Conservation (phyloP, 2,329 filamentous ascomycete species). For the Zelopaecilomyces penicillatus region DNA sequence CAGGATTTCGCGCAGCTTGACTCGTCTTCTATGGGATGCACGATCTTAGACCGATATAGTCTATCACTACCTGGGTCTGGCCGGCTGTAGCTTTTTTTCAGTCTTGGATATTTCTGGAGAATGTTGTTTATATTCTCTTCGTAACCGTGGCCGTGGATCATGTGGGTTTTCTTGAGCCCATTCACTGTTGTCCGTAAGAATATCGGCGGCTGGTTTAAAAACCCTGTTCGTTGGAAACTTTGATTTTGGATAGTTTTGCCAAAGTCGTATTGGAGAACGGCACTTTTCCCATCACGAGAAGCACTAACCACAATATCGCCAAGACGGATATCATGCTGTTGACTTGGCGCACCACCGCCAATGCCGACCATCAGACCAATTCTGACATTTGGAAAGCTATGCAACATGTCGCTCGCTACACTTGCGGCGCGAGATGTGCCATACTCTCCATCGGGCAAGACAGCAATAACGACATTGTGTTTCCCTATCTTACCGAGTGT, state of each 20-base stretch:
- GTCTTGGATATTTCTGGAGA: slow-evolving; percentile 5
- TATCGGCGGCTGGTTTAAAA: slow-evolving; percentile 12
- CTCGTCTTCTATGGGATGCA: slow-evolving; percentile 1
- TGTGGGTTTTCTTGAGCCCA: slow-evolving; percentile 4
- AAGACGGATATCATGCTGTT: slow-evolving; percentile 25
- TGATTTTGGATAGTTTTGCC: slow-evolving; percentile 14
- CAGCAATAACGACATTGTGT: slow-evolving; percentile 15
- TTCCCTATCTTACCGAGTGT: slow-evolving; percentile 10
- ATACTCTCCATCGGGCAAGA: slow-evolving; percentile 11
- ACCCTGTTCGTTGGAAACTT: slow-evolving; percentile 6
- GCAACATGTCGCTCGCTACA: slow-evolving; percentile 20
- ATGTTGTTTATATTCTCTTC: not conserved
- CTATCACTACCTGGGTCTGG: slow-evolving; percentile 6
- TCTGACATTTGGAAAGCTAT: slow-evolving; percentile 21
- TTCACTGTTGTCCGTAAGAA: slow-evolving; percentile 5
- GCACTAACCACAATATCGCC: slow-evolving; percentile 17
- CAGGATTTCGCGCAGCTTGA: not conserved
- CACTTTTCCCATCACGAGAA: slow-evolving; percentile 1
- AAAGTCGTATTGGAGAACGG: slow-evolving; percentile 19
- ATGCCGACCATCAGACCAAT: slow-evolving; percentile 15
- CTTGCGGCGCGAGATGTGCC: slow-evolving; percentile 12
- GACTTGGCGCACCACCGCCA: slow-evolving; percentile 26
- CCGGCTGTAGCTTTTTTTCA: slow-evolving; percentile 8
- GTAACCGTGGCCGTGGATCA: slow-evolving; percentile 10
- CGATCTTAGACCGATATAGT: slow-evolving; percentile 4